Evolutionary conservation across 257 asterid genomes (phyloP).

Genomic region (Coffea eugenioides): DNA sequence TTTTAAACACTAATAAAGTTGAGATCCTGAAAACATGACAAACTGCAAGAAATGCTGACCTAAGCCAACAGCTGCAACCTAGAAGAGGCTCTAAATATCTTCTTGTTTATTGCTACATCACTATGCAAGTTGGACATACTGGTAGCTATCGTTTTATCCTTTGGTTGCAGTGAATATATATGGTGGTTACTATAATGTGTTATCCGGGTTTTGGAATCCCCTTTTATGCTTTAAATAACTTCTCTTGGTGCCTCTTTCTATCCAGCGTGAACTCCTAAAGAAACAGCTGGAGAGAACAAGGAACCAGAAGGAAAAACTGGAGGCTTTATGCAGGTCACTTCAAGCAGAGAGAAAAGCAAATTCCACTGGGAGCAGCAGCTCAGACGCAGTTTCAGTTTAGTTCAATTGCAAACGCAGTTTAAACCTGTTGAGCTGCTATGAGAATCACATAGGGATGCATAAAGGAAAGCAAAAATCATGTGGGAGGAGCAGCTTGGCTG

Average conservation of each 20-base stretch:
- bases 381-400: conserved; percentile 43
- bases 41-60: background rate
- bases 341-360: conserved; percentile 85
- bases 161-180: background rate
- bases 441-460: background rate
- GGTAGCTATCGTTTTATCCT: background rate
- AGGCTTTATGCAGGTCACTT: conserved; percentile 87
- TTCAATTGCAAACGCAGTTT: conserved; percentile 8
- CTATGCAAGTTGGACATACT: background rate
- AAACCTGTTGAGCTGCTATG: conserved; percentile 19
- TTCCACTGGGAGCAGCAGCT: conserved; percentile 35
- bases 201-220: background rate
- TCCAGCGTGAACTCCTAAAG: conserved; percentile 86
- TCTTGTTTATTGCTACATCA: background rate
- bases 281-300: conserved; percentile 85
- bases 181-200: background rate
- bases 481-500: conserved; percentile 4
- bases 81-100: background rate
- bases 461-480: background rate
- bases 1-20: background rate
- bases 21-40: background rate
- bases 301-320: conserved; percentile 88
- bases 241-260: background rate
- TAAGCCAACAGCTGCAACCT: background rate
- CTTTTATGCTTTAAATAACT: background rate